A percentile compares a stretch with the other conserved stretches of the same genome.
Evolutionary conservation across 2,329 filamentous ascomycete genomes (phyloP).

Genomic region (Parascedosporium putredinis): DNA sequence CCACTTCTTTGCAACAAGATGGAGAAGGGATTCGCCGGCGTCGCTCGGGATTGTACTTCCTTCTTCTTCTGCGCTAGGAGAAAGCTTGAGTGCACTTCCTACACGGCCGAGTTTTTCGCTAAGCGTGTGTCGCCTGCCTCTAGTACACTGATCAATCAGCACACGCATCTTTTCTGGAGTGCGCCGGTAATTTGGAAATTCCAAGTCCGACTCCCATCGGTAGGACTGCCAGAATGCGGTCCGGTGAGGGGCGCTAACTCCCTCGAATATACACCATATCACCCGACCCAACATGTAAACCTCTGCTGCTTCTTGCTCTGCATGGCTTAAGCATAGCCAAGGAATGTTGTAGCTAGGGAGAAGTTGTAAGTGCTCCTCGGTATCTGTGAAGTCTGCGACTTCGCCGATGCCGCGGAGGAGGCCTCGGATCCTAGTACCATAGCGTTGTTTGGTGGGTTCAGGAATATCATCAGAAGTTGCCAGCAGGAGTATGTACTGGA

Average conservation of each 20-base stretch:
- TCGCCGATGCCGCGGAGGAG: conserved; percentile 37
- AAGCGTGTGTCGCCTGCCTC: conserved; percentile 33
- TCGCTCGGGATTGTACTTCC: conserved; percentile 21
- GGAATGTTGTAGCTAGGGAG: conserved; percentile 31
- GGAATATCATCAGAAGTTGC: conserved; percentile 38
- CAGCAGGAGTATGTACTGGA: conserved; percentile 47
- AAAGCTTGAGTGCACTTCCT: conserved; percentile 34
- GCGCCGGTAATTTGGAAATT: conserved; percentile 41
- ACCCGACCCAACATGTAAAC: conserved; percentile 54
- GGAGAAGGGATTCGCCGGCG: conserved; percentile 9
- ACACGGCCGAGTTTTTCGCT: conserved; percentile 33
- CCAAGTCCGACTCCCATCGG: conserved; percentile 40
- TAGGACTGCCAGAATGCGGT: conserved; percentile 51
- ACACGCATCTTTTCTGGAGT: conserved; percentile 34
- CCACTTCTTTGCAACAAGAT: conserved; percentile 28
- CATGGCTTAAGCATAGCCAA: conserved; percentile 40
- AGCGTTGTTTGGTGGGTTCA: conserved; percentile 27
- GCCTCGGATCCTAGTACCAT: conserved; percentile 27
- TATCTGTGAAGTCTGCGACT: conserved; percentile 10
- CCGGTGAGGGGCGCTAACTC: conserved; percentile 45
- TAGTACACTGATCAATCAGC: conserved; percentile 42
- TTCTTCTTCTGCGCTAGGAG: not conserved
- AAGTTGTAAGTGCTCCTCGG: not conserved
- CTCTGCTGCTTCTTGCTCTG: conserved; percentile 46
- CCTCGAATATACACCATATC: conserved; percentile 54